Percentiles rank a stretch among this genome's conserved stretches.
Conservation (phyloP, 139 green algal genomes). For the Klebsormidium nitens region DNA sequence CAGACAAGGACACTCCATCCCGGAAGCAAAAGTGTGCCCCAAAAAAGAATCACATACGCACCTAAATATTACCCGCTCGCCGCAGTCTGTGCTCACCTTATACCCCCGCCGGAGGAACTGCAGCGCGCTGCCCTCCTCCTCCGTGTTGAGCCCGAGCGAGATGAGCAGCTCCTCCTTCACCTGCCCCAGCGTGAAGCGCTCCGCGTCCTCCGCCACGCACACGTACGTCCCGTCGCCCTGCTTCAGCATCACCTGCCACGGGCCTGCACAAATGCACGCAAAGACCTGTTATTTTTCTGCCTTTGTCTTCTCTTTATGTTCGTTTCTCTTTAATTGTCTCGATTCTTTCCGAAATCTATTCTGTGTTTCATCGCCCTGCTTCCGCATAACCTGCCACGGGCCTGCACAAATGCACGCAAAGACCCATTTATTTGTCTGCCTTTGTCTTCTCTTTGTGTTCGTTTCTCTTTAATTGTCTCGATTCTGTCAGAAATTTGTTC, state of each 20-base stretch:
- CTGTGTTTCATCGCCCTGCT: conserved; percentile 41
- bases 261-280: too few relatives aligned
- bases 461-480: too few relatives aligned
- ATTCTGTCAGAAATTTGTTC: neutral
- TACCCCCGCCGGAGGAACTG: conserved; percentile 29
- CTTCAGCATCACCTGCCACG: conserved; percentile 53
- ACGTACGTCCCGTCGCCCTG: conserved; percentile 36
- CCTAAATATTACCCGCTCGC: neutral
- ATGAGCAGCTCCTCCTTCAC: conserved; percentile 47
- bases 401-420: too few relatives aligned
- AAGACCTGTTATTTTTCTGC: neutral
- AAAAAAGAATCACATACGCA: too few relatives aligned
- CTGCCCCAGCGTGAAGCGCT: conserved; percentile 42
- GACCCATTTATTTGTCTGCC: neutral
- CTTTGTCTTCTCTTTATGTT: too few relatives aligned
- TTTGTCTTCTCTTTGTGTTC: too few relatives aligned
- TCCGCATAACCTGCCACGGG: conserved; percentile 51
- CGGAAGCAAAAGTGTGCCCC: neutral
- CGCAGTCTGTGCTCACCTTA: conserved; percentile 14
- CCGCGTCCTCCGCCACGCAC: conserved; percentile 40
- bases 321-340: too few relatives aligned
- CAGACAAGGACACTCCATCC: neutral
- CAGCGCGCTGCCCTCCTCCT: conserved; percentile 31
- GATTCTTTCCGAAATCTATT: neutral
- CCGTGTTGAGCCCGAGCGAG: conserved; percentile 34